These are phyloP conservation scores for Schoenoplectus tabernaemontani DNA, from an alignment of 202 grass and related monocot species.

Conservation along the genomic window DNA sequence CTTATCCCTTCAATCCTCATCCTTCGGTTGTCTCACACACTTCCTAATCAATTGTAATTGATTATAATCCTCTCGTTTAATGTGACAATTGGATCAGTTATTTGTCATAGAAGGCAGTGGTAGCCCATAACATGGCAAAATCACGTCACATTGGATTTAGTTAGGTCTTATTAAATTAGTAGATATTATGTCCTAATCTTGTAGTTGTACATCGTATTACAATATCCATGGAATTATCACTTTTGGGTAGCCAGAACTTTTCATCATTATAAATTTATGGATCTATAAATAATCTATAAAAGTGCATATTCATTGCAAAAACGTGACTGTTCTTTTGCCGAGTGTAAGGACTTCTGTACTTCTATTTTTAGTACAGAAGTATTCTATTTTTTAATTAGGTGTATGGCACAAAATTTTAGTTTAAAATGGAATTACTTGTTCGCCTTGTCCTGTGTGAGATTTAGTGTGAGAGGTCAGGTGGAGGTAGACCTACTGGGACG, in stretches of 20 bases:
- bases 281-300: not conserved
- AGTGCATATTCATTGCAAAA: not conserved
- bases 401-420: not conserved
- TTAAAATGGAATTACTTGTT: not conserved
- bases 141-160: not conserved
- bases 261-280: slow-evolving; percentile 1
- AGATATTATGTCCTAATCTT: not conserved
- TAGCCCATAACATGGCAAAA: not conserved
- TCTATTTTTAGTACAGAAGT: not conserved
- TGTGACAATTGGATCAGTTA: not conserved
- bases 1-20: not conserved
- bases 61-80: not conserved
- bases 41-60: not conserved
- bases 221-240: not conserved
- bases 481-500: not conserved
- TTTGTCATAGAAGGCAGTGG: not conserved
- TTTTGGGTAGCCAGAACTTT: not conserved
- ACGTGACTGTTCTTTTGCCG: not conserved
- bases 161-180: not conserved
- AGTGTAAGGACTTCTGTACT: not conserved
- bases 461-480: not conserved
- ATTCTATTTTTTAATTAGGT: not conserved
- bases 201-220: slow-evolving; percentile 3
- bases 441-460: too few relatives aligned
- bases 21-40: not conserved